Evolutionary conservation across 805 yeast genomes (phyloP), one percentile per base, ranked within the genome.

Genomic region (Saturnispora hagleri): DNA sequence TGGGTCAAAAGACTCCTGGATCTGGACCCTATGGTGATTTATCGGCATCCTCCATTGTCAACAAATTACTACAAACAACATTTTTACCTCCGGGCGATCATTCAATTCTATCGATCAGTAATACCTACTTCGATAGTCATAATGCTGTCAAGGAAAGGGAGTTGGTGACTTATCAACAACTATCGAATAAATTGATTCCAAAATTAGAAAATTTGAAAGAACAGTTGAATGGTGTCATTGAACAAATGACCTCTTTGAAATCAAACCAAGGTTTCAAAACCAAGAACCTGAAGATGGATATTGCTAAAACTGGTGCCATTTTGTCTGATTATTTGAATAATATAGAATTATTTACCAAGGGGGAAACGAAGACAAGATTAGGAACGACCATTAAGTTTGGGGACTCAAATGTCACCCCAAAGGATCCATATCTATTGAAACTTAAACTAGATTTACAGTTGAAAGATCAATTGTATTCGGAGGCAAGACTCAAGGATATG

Each of bases 381-480:
- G 69, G 69, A 13, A 59, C 70, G 4, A 55, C 52, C 7, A 44
- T 64, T 46, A 62, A 59, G 31, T 57, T 61, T 13, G 49, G 50
- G 13, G 51, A 56, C 24, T 45, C 48, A 26, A 62, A 60, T 36
- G 50, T 53, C 47, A 62, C 53, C 13, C 62, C 62, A 51, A 68
- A 57, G 50, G 90, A 84, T 63, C 89, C 90, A 7, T 84, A 80
- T 58, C 60, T 83, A 46, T 69, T 81, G 46, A 81, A 82, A 61
- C 65, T 81, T 43, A 79, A 74, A 62, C 68, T 84, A 53, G 88
- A 83, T 60, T 67, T 81, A 51, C 89, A 84, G 65, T 69, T 84
- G 62, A 81, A 80, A 57, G 73, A 77, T 58, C 89, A 84, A 62
- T 60, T 79, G 40, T 69, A 74, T 51, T 84, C 82, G 58, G 90